Percentiles rank a stretch among this genome's conserved stretches.
Evolutionary conservation across 148 eudicot genomes (phyloP).

Genomic region (Spergularia bocconei): DNA sequence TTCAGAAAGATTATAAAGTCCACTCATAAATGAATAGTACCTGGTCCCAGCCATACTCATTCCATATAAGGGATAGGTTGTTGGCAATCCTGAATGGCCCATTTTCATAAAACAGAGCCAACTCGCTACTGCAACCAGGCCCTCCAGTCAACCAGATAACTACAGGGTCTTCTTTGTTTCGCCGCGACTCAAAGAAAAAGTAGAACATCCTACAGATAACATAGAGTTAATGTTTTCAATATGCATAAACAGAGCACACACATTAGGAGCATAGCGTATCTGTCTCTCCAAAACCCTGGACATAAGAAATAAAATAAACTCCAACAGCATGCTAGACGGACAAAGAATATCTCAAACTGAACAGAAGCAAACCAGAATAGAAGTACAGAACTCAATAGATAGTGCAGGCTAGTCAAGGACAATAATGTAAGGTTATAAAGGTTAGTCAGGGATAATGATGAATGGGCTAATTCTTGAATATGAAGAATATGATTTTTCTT

Average conservation of each 20-base stretch:
- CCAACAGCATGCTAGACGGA: no score
- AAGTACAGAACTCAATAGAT: no score
- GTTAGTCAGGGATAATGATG: no score
- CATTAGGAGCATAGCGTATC: no score
- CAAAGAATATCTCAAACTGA: no score
- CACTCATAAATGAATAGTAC: conserved; percentile 28
- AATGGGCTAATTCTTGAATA: no score
- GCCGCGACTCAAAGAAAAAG: conserved; percentile 89
- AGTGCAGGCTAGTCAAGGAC: no score
- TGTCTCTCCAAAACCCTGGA: no score
- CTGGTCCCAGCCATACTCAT: conserved; percentile 91
- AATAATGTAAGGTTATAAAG: no score
- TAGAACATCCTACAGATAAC: conserved; percentile 69
- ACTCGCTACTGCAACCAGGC: conserved; percentile 96
- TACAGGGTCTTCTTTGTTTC: conserved; percentile 68
- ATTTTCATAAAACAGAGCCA: conserved; percentile 92
- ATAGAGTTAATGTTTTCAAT: neutral
- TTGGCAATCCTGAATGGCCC: conserved; percentile 76
- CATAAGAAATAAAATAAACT: no score
- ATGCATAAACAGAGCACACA: neutral
- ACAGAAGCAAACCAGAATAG: no score
- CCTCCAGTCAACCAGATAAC: conserved; percentile 97
- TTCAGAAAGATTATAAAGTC: neutral
- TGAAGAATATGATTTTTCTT: no score
- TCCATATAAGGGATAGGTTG: conserved; percentile 75